Evolutionary conservation across 352 stramenopile species (phyloP), one percentile per base, ranked within the genome.

Genomic region (Pilasporangium apinafurcum): DNA sequence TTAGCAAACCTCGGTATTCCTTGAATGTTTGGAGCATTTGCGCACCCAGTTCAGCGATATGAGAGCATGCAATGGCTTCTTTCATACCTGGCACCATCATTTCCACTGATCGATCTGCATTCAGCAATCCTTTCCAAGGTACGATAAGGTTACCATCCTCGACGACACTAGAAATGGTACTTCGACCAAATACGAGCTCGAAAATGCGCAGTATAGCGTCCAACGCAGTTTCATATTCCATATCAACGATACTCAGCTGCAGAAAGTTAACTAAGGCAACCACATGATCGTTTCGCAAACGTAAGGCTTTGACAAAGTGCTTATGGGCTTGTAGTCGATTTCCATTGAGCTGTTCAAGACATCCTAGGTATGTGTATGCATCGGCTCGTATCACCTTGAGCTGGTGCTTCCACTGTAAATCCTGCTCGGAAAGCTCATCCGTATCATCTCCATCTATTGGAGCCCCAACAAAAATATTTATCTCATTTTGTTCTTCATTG

Each of bases 261-360:
- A 77, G 43, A n/a, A 55, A 65, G 34, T 82, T 82, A 20, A 82
- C 51, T 22, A 69, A 49, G 12, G 65, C 68, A 8, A 68, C 48
- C 2, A 51, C 21, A 39, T 82, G 62, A n/a, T 78, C 62, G 25
- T 22, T 54, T 32, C 62, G 62, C 6, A 74, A 28, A 1, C 51
- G 39, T n/a, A 82, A 40, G 10, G 62, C 55, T 4, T 51, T 53
- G 0, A 51, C 44, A 9, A 74, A 78, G 14, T 47, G 52, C 1
- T 17, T 24, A n/a, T 49, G 26, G 0, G 68, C 68, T 9, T 73
- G 49, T 0, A 18, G 8, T 7, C 37, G 18, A 33, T 75, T 38
- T 5, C 59, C 68, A 16, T 78, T 64, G 4, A 76, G 45, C 33
- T 73, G 62, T 20, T 61, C 51, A 33, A 82, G 8, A 2, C 22